phyloP scores from a whole-genome alignment of 2,329 filamentous ascomycete genomes.

The Cryphonectria carpinicola region DNA sequence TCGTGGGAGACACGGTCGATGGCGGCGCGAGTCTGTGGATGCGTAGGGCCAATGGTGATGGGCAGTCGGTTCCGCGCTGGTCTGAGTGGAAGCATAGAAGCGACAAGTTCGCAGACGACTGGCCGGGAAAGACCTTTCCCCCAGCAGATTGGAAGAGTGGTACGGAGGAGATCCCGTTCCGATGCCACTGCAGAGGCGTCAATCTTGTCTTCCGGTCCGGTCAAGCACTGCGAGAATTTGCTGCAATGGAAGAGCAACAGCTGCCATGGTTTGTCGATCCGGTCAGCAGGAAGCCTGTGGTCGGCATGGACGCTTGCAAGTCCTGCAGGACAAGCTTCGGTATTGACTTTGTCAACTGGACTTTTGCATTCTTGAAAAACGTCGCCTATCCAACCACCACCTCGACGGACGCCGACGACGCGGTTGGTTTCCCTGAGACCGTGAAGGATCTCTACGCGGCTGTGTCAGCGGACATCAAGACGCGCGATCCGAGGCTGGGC shows the following conservation, averaged over 20 bases:
- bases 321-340: slow-evolving; percentile 50
- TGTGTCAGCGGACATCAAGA: slow-evolving; percentile 31
- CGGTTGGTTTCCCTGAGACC: slow-evolving; percentile 37
- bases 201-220: slow-evolving; percentile 44
- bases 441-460: slow-evolving; percentile 41
- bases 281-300: slow-evolving; percentile 43
- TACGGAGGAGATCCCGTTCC: slow-evolving; percentile 40
- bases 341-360: slow-evolving; percentile 50
- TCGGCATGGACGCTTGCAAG: slow-evolving; percentile 49
- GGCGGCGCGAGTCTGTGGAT: slow-evolving; percentile 56
- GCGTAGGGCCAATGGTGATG: slow-evolving; percentile 39
- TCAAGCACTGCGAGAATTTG: slow-evolving; percentile 36
- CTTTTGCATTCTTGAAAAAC: slow-evolving; percentile 45
- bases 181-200: slow-evolving; percentile 53
- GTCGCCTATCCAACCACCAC: slow-evolving; percentile 38
- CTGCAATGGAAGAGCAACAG: slow-evolving; percentile 33
- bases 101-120: slow-evolving; percentile 38
- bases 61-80: slow-evolving; percentile 36
- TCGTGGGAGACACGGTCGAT: slow-evolving; percentile 54
- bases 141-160: slow-evolving; percentile 29
- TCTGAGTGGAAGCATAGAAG: slow-evolving; percentile 29
- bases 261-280: slow-evolving; percentile 51
- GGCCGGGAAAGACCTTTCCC: slow-evolving; percentile 28
- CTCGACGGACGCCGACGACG: slow-evolving; percentile 1
- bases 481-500: slow-evolving; percentile 43